Conservation (phyloP, 2,329 filamentous ascomycete genomes). For the Neoscytalidium dimidiatum region DNA sequence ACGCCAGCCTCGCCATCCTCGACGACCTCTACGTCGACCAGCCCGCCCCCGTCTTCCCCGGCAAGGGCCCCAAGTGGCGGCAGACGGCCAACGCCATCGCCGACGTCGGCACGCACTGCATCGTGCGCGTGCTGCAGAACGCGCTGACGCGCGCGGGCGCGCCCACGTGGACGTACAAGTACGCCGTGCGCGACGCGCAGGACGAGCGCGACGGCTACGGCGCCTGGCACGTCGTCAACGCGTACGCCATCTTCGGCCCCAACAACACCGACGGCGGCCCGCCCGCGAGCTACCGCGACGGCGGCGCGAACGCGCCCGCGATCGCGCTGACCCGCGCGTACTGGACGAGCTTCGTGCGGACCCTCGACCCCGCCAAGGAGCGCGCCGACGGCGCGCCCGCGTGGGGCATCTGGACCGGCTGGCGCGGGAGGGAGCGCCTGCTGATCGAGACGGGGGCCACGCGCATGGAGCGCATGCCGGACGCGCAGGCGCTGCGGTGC, state of each 20-base stretch:
- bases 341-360: constrained; percentile 72
- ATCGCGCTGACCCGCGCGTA: constrained; percentile 67
- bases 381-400: constrained; percentile 48
- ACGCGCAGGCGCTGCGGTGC: background rate
- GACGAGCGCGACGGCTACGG: constrained; percentile 59
- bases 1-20: constrained; percentile 53
- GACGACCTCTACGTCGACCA: constrained; percentile 55
- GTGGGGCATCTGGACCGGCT: constrained; percentile 52
- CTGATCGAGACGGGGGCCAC: constrained; percentile 43
- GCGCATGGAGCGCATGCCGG: constrained; percentile 41
- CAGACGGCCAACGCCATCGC: constrained; percentile 58
- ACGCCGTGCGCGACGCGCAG: constrained; percentile 63
- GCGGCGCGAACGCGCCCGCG: constrained; percentile 56
- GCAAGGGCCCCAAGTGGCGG: constrained; percentile 58
- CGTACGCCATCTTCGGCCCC: constrained; percentile 68
- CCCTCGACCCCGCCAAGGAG: constrained; percentile 64
- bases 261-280: constrained; percentile 51
- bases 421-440: constrained; percentile 28
- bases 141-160: constrained; percentile 35
- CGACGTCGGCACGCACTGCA: constrained; percentile 55
- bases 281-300: constrained; percentile 58
- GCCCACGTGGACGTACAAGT: constrained; percentile 65
- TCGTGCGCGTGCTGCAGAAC: constrained; percentile 57
- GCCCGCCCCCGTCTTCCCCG: constrained; percentile 51
- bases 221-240: constrained; percentile 67